Evolutionary conservation across 495 filamentous ascomycete genomes (phyloP).

Genomic region (Penicillium paxilli): DNA sequence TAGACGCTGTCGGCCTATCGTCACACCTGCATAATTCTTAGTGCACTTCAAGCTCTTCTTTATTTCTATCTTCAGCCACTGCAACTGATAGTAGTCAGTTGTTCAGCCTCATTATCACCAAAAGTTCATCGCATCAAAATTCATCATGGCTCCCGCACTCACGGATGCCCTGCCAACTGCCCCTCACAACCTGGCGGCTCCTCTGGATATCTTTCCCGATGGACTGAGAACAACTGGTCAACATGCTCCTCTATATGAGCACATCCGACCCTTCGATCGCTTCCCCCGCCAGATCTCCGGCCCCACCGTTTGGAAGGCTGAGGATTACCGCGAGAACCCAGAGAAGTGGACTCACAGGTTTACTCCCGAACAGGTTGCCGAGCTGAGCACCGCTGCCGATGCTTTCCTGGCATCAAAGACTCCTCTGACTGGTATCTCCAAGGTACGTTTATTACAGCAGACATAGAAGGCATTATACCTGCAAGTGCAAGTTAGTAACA

Average conservation of each 20-base stretch:
- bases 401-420: slow-evolving; percentile 60
- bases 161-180: slow-evolving; percentile 28
- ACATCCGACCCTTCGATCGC: slow-evolving; percentile 62
- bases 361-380: slow-evolving; percentile 60
- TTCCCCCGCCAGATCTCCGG: slow-evolving; percentile 74
- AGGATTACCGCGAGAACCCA: slow-evolving; percentile 65
- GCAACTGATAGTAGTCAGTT: too few species aligned
- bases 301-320: slow-evolving; percentile 71
- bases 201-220: slow-evolving; percentile 46
- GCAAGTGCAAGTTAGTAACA: too few species aligned
- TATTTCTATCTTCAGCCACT: neutral
- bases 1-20: neutral
- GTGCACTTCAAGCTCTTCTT: neutral
- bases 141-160: slow-evolving; percentile 39
- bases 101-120: slow-evolving; percentile 6
- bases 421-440: slow-evolving; percentile 69
- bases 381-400: slow-evolving; percentile 66
- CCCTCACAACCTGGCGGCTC: slow-evolving; percentile 33
- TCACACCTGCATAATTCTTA: neutral
- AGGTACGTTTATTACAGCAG: too few species aligned
- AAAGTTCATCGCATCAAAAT: too few species aligned
- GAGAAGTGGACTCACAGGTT: slow-evolving; percentile 75
- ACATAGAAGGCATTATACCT: too few species aligned
- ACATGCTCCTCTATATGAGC: slow-evolving; percentile 65
- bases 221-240: slow-evolving; percentile 70